Evolutionary conservation across 106 monocot genomes (phyloP).

Genomic region (Amphibolis antarctica): DNA sequence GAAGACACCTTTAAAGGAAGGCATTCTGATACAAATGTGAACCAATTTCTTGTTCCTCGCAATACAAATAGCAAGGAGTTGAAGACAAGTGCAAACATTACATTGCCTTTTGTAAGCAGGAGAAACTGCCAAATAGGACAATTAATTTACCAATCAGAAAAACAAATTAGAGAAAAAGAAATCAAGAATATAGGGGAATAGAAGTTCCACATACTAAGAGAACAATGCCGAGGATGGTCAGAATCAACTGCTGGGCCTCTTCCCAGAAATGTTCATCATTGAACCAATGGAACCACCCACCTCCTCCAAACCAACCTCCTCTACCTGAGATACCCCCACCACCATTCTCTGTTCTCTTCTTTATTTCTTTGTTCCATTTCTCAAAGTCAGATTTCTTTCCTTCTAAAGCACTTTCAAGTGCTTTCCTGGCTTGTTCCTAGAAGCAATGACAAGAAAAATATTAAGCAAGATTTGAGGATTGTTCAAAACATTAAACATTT

Average conservation of each 20-base stretch:
- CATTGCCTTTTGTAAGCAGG: slow-evolving; percentile 53
- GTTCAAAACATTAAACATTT: background rate
- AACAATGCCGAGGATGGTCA: slow-evolving; percentile 43
- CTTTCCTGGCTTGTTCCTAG: slow-evolving; percentile 80
- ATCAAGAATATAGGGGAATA: background rate
- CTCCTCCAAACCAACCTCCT: slow-evolving; percentile 78
- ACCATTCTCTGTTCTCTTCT: slow-evolving; percentile 42
- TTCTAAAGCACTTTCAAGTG: slow-evolving; percentile 61
- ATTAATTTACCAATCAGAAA: background rate
- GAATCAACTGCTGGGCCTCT: slow-evolving; percentile 53
- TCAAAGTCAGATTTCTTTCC: slow-evolving; percentile 70
- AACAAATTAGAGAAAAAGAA: background rate
- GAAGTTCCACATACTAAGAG: slow-evolving; percentile 24
- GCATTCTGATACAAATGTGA: slow-evolving; percentile 14
- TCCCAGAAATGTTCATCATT: slow-evolving; percentile 65
- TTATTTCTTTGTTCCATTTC: slow-evolving; percentile 86
- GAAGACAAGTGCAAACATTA: slow-evolving; percentile 57
- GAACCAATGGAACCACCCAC: slow-evolving; percentile 70
- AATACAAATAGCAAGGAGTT: slow-evolving; percentile 52
- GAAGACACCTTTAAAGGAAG: slow-evolving; percentile 6
- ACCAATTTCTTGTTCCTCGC: slow-evolving; percentile 35
- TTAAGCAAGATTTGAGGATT: background rate
- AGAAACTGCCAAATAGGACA: slow-evolving; percentile 41
- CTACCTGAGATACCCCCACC: slow-evolving; percentile 34
- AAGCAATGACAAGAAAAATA: background rate